Evolutionary conservation across 2,329 filamentous ascomycete genomes (phyloP).

Genomic region (Apiospora sp.): DNA sequence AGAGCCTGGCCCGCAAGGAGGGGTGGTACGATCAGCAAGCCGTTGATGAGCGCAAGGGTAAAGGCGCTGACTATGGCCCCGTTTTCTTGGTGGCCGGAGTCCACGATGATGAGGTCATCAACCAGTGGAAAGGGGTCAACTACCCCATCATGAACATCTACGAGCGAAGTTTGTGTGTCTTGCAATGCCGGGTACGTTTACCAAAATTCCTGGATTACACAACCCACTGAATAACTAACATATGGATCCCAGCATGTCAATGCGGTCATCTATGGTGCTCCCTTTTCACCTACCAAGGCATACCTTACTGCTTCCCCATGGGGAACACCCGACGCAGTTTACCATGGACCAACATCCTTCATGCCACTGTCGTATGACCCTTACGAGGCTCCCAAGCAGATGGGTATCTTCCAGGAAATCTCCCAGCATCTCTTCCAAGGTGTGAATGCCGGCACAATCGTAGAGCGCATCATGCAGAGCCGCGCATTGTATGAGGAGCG

Average conservation of each 20-base stretch:
- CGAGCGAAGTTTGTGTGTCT: constrained; percentile 91
- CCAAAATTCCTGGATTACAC: background rate
- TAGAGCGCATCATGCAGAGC: constrained; percentile 87
- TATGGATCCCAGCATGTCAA: constrained; percentile 74
- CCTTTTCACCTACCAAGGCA: constrained; percentile 81
- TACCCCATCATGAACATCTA: constrained; percentile 99
- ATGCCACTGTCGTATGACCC: constrained; percentile 83
- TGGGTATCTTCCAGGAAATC: constrained; percentile 87
- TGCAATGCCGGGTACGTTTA: constrained; percentile 83
- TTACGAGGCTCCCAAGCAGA: constrained; percentile 79
- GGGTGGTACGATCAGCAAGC: constrained; percentile 80
- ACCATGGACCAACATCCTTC: constrained; percentile 95
- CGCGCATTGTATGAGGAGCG: constrained; percentile 89
- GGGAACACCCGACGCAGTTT: constrained; percentile 80
- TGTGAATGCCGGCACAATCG: constrained; percentile 92
- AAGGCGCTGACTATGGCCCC: constrained; percentile 79
- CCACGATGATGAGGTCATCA: constrained; percentile 94
- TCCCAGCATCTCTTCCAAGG: constrained; percentile 79
- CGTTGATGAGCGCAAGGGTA: constrained; percentile 66
- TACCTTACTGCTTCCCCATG: constrained; percentile 81
- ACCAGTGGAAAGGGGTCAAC: constrained; percentile 95
- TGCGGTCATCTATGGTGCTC: constrained; percentile 87
- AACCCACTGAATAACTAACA: constrained; percentile 26
- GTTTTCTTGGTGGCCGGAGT: constrained; percentile 92
- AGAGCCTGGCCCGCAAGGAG: constrained; percentile 68